Conservation (phyloP, 2,329 filamentous ascomycete genomes). For the Fonsecaea monophora region DNA sequence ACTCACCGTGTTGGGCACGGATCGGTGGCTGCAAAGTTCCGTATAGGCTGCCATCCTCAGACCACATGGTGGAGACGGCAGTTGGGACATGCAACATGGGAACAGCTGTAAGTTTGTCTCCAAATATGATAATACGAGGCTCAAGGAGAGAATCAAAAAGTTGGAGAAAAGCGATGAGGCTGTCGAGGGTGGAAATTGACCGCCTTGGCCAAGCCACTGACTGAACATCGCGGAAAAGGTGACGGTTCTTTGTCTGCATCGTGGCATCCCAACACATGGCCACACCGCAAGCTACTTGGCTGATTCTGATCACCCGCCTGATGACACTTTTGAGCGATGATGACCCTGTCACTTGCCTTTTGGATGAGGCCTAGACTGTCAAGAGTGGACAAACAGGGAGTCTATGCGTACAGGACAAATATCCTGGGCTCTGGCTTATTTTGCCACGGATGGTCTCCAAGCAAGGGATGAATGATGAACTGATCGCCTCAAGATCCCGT, state of each 20-base stretch:
- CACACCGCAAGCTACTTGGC: no score
- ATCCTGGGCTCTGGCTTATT: no score
- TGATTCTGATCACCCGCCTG: no score
- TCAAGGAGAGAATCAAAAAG: background rate
- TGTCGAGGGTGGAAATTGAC: background rate
- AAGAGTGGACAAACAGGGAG: no score
- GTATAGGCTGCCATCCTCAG: slow-evolving; percentile 10
- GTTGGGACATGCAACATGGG: background rate
- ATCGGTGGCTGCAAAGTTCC: background rate
- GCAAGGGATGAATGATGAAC: background rate
- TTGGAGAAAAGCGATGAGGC: background rate
- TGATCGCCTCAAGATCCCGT: no score
- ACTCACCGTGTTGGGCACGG: slow-evolving; percentile 3
- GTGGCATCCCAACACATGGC: no score
- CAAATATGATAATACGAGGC: background rate
- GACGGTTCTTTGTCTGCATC: no score
- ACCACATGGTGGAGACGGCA: background rate
- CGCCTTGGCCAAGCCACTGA: background rate
- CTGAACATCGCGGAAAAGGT: background rate
- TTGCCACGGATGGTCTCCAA: no score
- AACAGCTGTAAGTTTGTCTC: background rate
- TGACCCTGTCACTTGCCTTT: no score
- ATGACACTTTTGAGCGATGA: no score
- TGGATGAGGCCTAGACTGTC: no score
- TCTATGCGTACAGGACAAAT: no score